Percentiles rank a stretch among this genome's conserved stretches.
phyloP scores from a whole-genome alignment of 768 basidiomycete species.

The Phylloporus rhodoxanthus region DNA sequence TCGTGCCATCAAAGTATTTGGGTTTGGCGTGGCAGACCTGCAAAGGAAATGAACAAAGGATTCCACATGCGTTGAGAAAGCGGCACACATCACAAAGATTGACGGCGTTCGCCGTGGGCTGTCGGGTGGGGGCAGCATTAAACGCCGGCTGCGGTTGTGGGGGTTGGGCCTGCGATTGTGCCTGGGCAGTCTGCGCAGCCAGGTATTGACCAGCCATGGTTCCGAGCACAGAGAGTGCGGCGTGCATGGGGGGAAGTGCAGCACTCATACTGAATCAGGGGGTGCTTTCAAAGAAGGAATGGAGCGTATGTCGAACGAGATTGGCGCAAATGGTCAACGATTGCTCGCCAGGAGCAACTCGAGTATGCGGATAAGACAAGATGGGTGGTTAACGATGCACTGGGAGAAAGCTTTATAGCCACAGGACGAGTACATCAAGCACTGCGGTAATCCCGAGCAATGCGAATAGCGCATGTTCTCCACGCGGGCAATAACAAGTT shows the following conservation, averaged over 20 bases:
- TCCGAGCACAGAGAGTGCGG: slow-evolving; percentile 33
- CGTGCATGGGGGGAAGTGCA: slow-evolving; percentile 31
- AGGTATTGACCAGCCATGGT: slow-evolving; percentile 34
- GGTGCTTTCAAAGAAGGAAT: slow-evolving; percentile 8
- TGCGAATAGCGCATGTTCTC: slow-evolving; percentile 28
- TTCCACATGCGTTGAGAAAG: slow-evolving; percentile 2
- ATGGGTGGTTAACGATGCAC: slow-evolving; percentile 32
- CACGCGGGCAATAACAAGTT: slow-evolving; percentile 22
- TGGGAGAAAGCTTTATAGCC: slow-evolving; percentile 23
- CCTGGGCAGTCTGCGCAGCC: slow-evolving; percentile 27
- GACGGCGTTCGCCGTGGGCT: slow-evolving; percentile 23
- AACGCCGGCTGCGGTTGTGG: slow-evolving; percentile 19
- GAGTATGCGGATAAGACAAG: slow-evolving; percentile 36
- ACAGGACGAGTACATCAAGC: slow-evolving; percentile 8
- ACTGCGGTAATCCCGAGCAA: slow-evolving; percentile 15
- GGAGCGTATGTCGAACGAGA: slow-evolving; percentile 5
- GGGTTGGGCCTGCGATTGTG: slow-evolving; percentile 25
- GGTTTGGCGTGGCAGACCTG: slow-evolving; percentile 53
- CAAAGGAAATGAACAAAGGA: slow-evolving; percentile 2
- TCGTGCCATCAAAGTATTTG: slow-evolving; percentile 50
- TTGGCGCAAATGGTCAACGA: slow-evolving; percentile 2
- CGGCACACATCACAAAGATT: slow-evolving; percentile 48
- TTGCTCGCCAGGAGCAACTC: slow-evolving; percentile 29
- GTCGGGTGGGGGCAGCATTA: slow-evolving; percentile 10
- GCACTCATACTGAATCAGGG: slow-evolving; percentile 22